A percentile compares a stretch with the other conserved stretches of the same genome.
phyloP scores from a whole-genome alignment of 169 alveolate genomes.

The Babesia ovata region DNA sequence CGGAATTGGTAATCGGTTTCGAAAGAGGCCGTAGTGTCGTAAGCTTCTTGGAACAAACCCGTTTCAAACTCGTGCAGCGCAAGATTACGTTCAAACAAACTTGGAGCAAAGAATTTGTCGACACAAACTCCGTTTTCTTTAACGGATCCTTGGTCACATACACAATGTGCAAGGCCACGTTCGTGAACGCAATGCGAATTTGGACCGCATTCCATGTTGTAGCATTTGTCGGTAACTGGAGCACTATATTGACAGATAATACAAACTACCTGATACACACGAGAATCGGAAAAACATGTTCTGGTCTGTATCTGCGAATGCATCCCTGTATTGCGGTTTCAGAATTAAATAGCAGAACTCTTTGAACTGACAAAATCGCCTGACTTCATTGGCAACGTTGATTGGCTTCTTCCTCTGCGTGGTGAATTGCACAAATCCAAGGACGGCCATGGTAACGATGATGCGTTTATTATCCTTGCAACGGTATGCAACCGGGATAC shows the following conservation, averaged over 20 bases:
- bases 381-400: slow-evolving; percentile 30
- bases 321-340: not conserved
- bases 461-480: slow-evolving; percentile 12
- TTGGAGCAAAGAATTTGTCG: not conserved
- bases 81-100: too few relatives aligned
- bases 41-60: too few relatives aligned
- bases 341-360: slow-evolving; percentile 46
- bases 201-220: slow-evolving; percentile 6
- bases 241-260: not conserved
- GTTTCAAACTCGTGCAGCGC: too few relatives aligned
- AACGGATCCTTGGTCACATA: slow-evolving; percentile 14
- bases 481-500: not conserved
- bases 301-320: not conserved
- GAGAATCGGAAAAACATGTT: slow-evolving; percentile 18
- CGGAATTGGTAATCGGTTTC: not conserved
- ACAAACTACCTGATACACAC: slow-evolving; percentile 41
- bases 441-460: slow-evolving; percentile 7
- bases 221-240: slow-evolving; percentile 40
- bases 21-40: too few relatives aligned
- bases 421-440: slow-evolving; percentile 7
- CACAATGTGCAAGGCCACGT: not conserved
- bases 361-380: slow-evolving; percentile 32
- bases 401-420: not conserved
- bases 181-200: slow-evolving; percentile 26
- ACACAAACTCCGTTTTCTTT: not conserved